Percentiles rank a stretch among this genome's conserved stretches.
phyloP scores from a whole-genome alignment of 495 filamentous ascomycete species.

The Emericellopsis terricola region DNA sequence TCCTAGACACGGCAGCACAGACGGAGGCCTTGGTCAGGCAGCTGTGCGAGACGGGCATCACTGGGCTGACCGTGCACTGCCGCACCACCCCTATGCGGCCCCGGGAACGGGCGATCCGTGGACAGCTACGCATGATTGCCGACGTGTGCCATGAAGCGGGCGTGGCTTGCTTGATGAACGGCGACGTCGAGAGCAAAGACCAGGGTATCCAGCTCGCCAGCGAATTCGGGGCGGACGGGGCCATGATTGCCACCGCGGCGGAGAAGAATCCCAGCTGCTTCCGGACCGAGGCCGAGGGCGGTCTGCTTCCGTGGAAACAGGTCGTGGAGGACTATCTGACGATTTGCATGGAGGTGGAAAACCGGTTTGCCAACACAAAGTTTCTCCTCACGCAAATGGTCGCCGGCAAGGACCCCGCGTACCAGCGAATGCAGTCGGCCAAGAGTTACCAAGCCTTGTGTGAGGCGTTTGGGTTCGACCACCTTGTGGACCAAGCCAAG shows the following conservation, averaged over 20 bases:
- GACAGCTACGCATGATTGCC: constrained; percentile 66
- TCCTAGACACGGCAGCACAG: constrained; percentile 54
- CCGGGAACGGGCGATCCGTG: constrained; percentile 67
- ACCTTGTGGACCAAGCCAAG: constrained; percentile 36
- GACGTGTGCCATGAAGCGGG: constrained; percentile 61
- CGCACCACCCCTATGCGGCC: constrained; percentile 93
- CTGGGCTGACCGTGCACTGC: constrained; percentile 82
- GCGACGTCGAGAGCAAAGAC: constrained; percentile 59
- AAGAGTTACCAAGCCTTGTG: constrained; percentile 51
- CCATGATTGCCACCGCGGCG: constrained; percentile 89
- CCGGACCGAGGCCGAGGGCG: constrained; percentile 42
- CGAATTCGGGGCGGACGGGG: constrained; percentile 74
- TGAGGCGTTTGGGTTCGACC: constrained; percentile 38
- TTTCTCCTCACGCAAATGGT: constrained; percentile 71
- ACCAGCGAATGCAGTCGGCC: constrained; percentile 30
- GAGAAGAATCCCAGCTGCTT: constrained; percentile 83
- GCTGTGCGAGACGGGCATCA: constrained; percentile 72
- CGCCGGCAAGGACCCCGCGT: constrained; percentile 51
- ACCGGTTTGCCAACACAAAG: constrained; percentile 82
- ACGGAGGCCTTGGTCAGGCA: constrained; percentile 58
- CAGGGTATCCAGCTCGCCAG: constrained; percentile 46
- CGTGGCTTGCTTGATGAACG: constrained; percentile 87
- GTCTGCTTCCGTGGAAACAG: constrained; percentile 50
- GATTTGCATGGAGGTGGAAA: constrained; percentile 55
- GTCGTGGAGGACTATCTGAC: constrained; percentile 58